Percentiles rank a stretch among this genome's conserved stretches.
Evolutionary conservation across 2,329 filamentous ascomycete genomes (phyloP).

Genomic region (Neonectria coccinea): DNA sequence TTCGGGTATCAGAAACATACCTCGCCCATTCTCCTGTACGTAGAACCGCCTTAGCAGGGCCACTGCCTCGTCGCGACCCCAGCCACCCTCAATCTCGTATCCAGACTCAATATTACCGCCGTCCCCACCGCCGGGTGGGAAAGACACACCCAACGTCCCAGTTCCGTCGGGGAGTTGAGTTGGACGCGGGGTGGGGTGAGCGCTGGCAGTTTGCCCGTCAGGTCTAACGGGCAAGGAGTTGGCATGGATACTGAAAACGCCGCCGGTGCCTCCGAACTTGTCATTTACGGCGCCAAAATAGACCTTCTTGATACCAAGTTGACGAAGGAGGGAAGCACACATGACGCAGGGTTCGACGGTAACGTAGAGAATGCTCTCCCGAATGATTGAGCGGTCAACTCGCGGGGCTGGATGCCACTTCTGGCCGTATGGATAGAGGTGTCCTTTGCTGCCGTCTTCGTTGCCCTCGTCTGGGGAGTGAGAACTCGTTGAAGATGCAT

Average conservation of each 20-base stretch:
- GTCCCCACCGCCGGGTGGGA: slow-evolving; percentile 58
- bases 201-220: slow-evolving; percentile 55
- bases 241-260: slow-evolving; percentile 87
- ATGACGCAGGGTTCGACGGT: slow-evolving; percentile 99
- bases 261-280: slow-evolving; percentile 95
- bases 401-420: slow-evolving; percentile 66
- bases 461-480: slow-evolving; percentile 57
- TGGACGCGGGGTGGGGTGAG: slow-evolving; percentile 53
- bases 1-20: slow-evolving; percentile 57
- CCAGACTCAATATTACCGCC: slow-evolving; percentile 80
- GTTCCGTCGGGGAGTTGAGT: slow-evolving; percentile 53
- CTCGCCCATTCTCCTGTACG: slow-evolving; percentile 96
- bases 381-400: slow-evolving; percentile 76
- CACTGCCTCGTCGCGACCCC: slow-evolving; percentile 92
- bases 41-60: slow-evolving; percentile 94
- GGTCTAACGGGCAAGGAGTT: slow-evolving; percentile 61
- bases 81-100: slow-evolving; percentile 86
- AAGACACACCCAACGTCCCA: slow-evolving; percentile 53
- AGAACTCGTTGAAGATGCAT: slow-evolving; percentile 41
- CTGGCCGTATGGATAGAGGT: slow-evolving; percentile 72
- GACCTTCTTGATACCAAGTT: slow-evolving; percentile 87
- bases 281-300: slow-evolving; percentile 97
- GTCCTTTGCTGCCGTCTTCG: slow-evolving; percentile 65
- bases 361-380: slow-evolving; percentile 85
- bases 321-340: slow-evolving; percentile 92